Conservation (phyloP, 768 basidiomycete genomes). For the Serendipita indica region DNA sequence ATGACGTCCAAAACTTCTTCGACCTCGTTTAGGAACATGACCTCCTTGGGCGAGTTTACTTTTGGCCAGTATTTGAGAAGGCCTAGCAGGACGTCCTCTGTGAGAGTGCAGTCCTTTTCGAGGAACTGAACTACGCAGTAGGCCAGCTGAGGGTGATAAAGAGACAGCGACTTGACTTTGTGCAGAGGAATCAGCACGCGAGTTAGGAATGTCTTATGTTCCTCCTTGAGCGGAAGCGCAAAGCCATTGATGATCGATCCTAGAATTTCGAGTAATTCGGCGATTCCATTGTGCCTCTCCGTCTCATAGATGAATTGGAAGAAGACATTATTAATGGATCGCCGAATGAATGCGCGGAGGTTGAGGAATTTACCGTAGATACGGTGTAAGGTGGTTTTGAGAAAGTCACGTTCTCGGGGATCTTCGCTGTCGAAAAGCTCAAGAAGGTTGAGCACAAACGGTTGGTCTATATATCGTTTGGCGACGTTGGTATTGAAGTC, state of each 20-base stretch:
- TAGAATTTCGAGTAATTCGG: conserved; percentile 92
- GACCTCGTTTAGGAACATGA: conserved; percentile 99
- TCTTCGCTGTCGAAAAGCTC: conserved; percentile 99
- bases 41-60: conserved; percentile 98
- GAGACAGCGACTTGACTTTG: conserved; percentile 93
- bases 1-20: conserved; percentile 98
- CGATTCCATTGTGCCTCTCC: conserved; percentile 97
- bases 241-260: conserved; percentile 99
- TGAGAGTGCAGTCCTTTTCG: conserved; percentile 84
- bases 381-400: conserved; percentile 96
- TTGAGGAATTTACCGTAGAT: conserved; percentile 99
- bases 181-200: conserved; percentile 89
- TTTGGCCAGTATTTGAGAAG: conserved; percentile 98
- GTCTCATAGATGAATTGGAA: conserved; percentile 99
- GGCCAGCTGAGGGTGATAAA: conserved; percentile 98
- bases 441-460: conserved; percentile 88
- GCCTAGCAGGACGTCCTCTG: conserved; percentile 91
- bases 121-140: conserved; percentile 99
- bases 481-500: conserved; percentile 98
- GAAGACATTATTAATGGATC: conserved; percentile 99
- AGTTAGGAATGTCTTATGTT: conserved; percentile 95
- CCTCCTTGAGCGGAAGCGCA: conserved; percentile 92
- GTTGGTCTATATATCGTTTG: conserved; percentile 93
- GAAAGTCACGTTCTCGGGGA: conserved; percentile 95
- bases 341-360: conserved; percentile 92